Evolutionary conservation across 371 early-diverging fungal species (phyloP).

Genomic region (Nematocida parisii): DNA sequence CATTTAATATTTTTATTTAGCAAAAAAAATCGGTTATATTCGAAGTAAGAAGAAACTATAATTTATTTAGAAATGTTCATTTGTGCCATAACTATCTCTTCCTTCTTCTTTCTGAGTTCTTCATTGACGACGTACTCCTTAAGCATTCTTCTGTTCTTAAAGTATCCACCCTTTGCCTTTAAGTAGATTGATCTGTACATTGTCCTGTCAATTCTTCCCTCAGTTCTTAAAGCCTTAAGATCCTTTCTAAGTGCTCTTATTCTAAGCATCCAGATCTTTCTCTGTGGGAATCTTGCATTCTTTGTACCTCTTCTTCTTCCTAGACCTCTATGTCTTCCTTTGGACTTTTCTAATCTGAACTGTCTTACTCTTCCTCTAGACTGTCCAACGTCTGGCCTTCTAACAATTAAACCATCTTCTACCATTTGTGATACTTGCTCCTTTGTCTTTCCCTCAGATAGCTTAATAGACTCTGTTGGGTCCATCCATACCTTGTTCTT

Average conservation of each 20-base stretch:
- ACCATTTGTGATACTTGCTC: slow-evolving; percentile 83
- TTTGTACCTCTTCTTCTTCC: slow-evolving; percentile 97
- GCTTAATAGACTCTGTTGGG: slow-evolving; percentile 88
- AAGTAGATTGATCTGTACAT: slow-evolving; percentile 93
- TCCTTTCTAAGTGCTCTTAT: slow-evolving; percentile 93
- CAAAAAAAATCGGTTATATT: slow-evolving; percentile 8
- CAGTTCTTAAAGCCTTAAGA: slow-evolving; percentile 91
- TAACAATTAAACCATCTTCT: slow-evolving; percentile 91
- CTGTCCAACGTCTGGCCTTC: slow-evolving; percentile 83
- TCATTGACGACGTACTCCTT: slow-evolving; percentile 95
- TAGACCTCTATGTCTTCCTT: slow-evolving; percentile 94
- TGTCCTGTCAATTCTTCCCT: slow-evolving; percentile 84
- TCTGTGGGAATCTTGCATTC: slow-evolving; percentile 93
- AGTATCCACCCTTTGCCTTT: slow-evolving; percentile 99
- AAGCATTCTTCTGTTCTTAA: slow-evolving; percentile 99
- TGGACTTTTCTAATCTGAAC: slow-evolving; percentile 84
- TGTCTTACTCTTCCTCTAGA: slow-evolving; percentile 92
- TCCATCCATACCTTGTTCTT: slow-evolving; percentile 98
- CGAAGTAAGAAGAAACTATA: slow-evolving; percentile 4
- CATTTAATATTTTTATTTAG: background rate
- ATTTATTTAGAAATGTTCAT: slow-evolving; percentile 3
- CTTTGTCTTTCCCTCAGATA: slow-evolving; percentile 92
- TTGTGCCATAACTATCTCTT: slow-evolving; percentile 87
- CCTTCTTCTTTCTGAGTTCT: slow-evolving; percentile 81
- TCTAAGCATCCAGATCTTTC: slow-evolving; percentile 96